Base-by-base conservation (phyloP, 2,329 filamentous ascomycete genomes). In the Monosporascus sp. region DNA sequence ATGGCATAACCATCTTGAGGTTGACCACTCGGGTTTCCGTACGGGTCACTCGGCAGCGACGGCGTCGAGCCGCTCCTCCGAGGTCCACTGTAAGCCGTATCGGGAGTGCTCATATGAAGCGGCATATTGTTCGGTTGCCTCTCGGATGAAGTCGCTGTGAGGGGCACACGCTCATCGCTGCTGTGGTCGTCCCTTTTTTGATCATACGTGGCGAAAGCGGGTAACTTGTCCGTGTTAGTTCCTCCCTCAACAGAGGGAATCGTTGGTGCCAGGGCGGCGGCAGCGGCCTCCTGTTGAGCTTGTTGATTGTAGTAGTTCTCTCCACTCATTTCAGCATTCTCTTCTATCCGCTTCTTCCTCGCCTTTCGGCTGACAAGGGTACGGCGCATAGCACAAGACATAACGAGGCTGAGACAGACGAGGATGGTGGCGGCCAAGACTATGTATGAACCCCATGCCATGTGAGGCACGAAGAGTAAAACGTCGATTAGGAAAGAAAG, bases 301-400 rank as follows among this genome's bases (percentile, higher is more conserved):
- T 87, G 83, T 55, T 86, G 81, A 64, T 86, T 88, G 72, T 95
- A 97, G 69, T 88, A 97, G 66, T 92, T 94, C 64, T 94, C 86
- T 27, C 93, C 93, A 68, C 90, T 97, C 92, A 97, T 97, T 69
- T 97, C 92, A 7, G 92, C 90, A 68, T 97, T 96, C 70, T 95
- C 89, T 2, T 86, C 91, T 67, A 97, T 95, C 46, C 91, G 84
- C 76, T 87, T 90, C 79, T 94, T 92, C 57, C 92, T 83, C n/a
- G 92, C 90, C 75, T 97, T 97, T 63, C 93, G 84, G 70, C 90
- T 90, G 56, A 97, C 90, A 53, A 97, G 77, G 2, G 92, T 95
- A 56, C 93, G 85, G 59, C 94, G 88, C 91, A 97, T 97, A 22
- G 91, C 91, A 69, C 92, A 99, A 8, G 91, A 92, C 37, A 97